Conservation (phyloP, 2,329 filamentous ascomycete species). For the Canariomyces notabilis region DNA sequence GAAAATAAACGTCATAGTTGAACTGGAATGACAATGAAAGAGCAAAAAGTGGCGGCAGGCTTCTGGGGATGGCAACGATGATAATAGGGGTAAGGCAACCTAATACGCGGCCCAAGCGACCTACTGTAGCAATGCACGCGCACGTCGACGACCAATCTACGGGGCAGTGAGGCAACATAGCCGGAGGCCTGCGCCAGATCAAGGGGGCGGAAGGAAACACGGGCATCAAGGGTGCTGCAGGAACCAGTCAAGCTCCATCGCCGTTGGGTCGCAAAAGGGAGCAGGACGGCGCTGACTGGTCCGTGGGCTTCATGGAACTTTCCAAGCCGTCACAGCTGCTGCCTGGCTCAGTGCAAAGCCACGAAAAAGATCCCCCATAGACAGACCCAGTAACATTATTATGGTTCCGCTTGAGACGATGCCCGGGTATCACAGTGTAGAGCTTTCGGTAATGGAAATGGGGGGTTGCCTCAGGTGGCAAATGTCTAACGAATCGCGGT, state of each 20-base stretch:
- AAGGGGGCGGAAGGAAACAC: neutral
- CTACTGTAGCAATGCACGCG: neutral
- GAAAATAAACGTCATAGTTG: neutral
- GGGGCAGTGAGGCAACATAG: neutral
- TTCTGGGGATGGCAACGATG: neutral
- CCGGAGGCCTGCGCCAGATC: no score
- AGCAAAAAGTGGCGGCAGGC: neutral
- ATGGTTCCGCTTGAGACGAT: no score
- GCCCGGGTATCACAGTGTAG: no score
- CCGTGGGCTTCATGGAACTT: neutral
- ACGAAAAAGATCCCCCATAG: no score
- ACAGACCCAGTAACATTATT: no score
- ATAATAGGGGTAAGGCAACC: neutral
- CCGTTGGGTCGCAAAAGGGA: conserved; percentile 11
- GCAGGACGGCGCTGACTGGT: neutral
- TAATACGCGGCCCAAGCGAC: neutral
- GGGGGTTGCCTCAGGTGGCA: neutral
- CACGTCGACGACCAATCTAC: neutral
- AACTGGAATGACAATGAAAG: neutral
- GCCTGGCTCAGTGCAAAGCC: neutral
- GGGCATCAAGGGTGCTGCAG: conserved; percentile 4
- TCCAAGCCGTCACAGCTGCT: neutral
- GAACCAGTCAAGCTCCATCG: conserved; percentile 5
- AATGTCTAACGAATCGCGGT: conserved; percentile 1
- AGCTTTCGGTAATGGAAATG: neutral